Conservation (phyloP, 306 rosid species). For the Gleditsia sinensis region DNA sequence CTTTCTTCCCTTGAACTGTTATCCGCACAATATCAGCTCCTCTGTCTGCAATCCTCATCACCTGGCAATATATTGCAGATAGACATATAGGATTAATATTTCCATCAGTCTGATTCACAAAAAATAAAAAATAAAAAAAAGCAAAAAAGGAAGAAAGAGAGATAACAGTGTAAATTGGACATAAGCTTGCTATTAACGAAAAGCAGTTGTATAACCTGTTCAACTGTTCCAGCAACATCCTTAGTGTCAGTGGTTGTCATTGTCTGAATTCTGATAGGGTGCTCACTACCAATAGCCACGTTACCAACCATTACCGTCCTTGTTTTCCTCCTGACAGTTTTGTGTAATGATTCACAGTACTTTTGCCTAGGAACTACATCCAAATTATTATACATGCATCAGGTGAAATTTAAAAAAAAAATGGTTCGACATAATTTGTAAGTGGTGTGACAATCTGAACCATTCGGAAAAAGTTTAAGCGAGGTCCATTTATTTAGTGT, state of each 20-base stretch:
- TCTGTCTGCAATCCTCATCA: slow-evolving; percentile 89
- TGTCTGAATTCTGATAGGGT: slow-evolving; percentile 97
- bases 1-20: slow-evolving; percentile 97
- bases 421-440: not conserved
- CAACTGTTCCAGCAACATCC: slow-evolving; percentile 90
- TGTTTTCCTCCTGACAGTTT: slow-evolving; percentile 89
- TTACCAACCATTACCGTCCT: slow-evolving; percentile 93
- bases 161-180: not conserved
- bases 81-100: slow-evolving; percentile 18
- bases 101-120: not conserved
- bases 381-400: slow-evolving; percentile 38
- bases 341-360: slow-evolving; percentile 82
- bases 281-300: slow-evolving; percentile 87
- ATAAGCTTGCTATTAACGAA: not conserved
- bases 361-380: slow-evolving; percentile 89
- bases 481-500: not conserved
- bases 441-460: not conserved
- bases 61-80: slow-evolving; percentile 52
- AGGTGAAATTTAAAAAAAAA: slow-evolving; percentile 29
- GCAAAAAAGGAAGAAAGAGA: not conserved
- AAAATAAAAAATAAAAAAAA: not conserved
- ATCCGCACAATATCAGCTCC: slow-evolving; percentile 96
- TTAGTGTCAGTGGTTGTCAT: slow-evolving; percentile 98
- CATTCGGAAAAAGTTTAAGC: not conserved
- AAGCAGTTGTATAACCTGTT: slow-evolving; percentile 63